Base-by-base conservation (phyloP, 192 early-diverging fungal genomes). In the Coemansia sp. region DNA sequence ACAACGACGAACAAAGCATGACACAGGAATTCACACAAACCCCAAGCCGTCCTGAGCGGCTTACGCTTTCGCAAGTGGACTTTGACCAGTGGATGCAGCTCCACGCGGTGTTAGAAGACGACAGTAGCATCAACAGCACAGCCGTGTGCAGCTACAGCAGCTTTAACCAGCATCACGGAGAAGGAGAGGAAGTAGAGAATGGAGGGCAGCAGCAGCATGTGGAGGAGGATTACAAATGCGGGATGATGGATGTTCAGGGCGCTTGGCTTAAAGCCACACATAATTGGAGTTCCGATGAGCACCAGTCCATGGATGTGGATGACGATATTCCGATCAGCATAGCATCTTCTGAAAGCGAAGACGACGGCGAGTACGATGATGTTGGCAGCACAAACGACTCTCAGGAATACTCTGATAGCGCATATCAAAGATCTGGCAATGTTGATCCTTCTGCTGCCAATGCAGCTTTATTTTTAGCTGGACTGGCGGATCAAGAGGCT, bases 1-100 rank as follows among this genome's bases (percentile, higher is more conserved):
- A 69, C 43, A 53, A 46, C 1, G 42, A 63, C 7, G 57, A 59
- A 17, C 4, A 39, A 6, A 65, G 61, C n/a, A 77, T 77, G 43
- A 71, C 75, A 0, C 61, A 62, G 14, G 75, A 77, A 50, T 54
- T 54, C 22, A 64, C 70, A 51, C 67, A 68, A 69, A 68, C 69
- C 7, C n/a, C 54, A 12, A 65, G 58, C 17, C 40, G 44, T 11
- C 32, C 64, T 1, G 75, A 77, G 41, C 65, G 54, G 20, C 42
- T 55, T 20, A 72, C 70, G 7, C 19, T 67, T 12, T 72, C 67
- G 9, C 57, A 63, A 1, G 70, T 67, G 14, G 70, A 69, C 48
- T 78, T 78, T 70, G 76, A 78, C 50, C 64, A 70, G 46, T 78
- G 76, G 76, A 78, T 78, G 76, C 32, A 41, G 5, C n/a, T 25